Evolutionary conservation across 495 filamentous ascomycete species (phyloP).

Genomic region (Hypoxylon fragiforme): DNA sequence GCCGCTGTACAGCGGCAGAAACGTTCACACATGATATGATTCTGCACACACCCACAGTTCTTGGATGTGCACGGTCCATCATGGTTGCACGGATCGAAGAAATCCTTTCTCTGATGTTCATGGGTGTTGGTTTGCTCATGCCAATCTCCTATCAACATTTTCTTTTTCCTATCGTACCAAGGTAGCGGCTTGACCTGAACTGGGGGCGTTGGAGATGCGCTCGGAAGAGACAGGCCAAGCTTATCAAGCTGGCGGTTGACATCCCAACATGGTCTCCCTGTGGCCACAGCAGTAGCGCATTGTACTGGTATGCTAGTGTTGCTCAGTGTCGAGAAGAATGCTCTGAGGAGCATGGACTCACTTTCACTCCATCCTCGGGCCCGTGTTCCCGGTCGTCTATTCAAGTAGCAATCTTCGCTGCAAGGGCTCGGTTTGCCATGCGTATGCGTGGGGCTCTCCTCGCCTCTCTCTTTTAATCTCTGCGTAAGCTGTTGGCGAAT

Average conservation of each 20-base stretch:
- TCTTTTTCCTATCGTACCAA: slow-evolving; percentile 54
- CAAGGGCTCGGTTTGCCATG: slow-evolving; percentile 38
- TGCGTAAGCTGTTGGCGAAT: slow-evolving; percentile 32
- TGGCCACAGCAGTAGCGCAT: slow-evolving; percentile 46
- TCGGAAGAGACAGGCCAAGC: slow-evolving; percentile 38
- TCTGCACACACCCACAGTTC: slow-evolving; percentile 57
- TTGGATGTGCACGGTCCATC: slow-evolving; percentile 52
- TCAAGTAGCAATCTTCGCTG: slow-evolving; percentile 47
- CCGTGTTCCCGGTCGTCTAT: slow-evolving; percentile 33
- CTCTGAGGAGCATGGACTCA: slow-evolving; percentile 45
- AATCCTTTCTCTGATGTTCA: slow-evolving; percentile 46
- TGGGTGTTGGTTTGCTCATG: slow-evolving; percentile 50
- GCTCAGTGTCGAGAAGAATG: slow-evolving; percentile 43
- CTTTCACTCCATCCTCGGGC: slow-evolving; percentile 44
- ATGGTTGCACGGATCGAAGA: slow-evolving; percentile 49
- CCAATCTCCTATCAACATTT: slow-evolving; percentile 52
- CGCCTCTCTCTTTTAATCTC: slow-evolving; percentile 13
- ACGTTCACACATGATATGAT: slow-evolving; percentile 65
- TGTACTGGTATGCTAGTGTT: slow-evolving; percentile 42
- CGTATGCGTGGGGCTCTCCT: slow-evolving; percentile 4
- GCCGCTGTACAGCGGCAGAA: slow-evolving; percentile 63
- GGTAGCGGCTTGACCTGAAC: slow-evolving; percentile 42
- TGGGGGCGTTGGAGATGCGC: slow-evolving; percentile 19
- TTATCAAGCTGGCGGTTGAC: slow-evolving; percentile 51
- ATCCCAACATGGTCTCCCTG: slow-evolving; percentile 55